Base-by-base conservation (phyloP, 2,329 filamentous ascomycete genomes). In the Daldinia sp. region DNA sequence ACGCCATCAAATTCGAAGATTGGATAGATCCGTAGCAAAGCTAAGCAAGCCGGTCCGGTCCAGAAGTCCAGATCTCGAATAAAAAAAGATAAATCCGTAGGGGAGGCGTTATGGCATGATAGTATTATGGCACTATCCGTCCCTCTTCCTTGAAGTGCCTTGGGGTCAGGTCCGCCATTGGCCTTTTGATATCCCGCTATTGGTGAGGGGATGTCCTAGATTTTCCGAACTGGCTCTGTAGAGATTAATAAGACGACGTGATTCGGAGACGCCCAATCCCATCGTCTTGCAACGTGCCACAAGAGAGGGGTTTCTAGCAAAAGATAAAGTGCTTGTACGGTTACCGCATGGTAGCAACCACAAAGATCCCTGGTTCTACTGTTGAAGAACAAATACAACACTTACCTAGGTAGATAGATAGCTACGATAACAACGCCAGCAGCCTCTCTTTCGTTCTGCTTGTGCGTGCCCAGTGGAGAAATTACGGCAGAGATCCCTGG, bases 1-100 rank as follows among this genome's bases (percentile, higher is more conserved):
- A 56, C 39, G 32, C 50, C 50, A 39, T 53, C 48, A 32, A 60
- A 45, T 41, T 57, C 34, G 27, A 30, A 54, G 52, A 58, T 52
- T 55, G 59, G 65, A 23, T 63, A 66, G 63, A 63, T 66, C 65
- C 59, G 52, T 58, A 39, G n/a, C n/a, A 48, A 50, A 48, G 15
- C 45, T 48, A 48, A 58, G 58, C 50, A 59, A 63, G 43, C 61
- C 71, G 70, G 70, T 62, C 71, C 70, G 70, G 68, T 64, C 66
- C 67, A 72, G 61, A 68, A 70, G 68, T 64, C 67, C 67, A 72
- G 61, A 68, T 67, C 58, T 66, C 51, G 49, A 61, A 61, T 30
- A 30, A 32, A 6, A 11, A n/a, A 2, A 3, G 41, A 23, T 19
- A 51, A 68, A 48, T 35, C 41, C 37, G 15, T 39, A 41, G 39